Evolutionary conservation across 306 rosid species (phyloP).

Genomic region (Lathyrus oleraceus): DNA sequence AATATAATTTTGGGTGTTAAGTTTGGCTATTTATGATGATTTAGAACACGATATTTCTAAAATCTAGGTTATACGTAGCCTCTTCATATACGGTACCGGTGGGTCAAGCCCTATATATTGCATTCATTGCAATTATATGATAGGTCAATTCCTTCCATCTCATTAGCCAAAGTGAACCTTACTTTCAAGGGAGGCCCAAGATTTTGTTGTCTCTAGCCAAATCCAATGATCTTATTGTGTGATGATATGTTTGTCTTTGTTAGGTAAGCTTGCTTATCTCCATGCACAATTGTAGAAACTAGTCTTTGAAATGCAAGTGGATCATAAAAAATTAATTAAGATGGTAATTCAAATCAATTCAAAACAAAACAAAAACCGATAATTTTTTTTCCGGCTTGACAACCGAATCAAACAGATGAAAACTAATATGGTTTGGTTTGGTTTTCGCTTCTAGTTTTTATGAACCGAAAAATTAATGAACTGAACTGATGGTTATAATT

Average conservation of each 20-base stretch:
- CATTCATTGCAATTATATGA: conserved; percentile 18
- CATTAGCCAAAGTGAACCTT: not conserved
- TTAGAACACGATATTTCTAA: not conserved
- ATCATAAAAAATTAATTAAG: too few species aligned
- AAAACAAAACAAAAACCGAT: too few species aligned
- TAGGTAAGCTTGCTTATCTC: too few species aligned
- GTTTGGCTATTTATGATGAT: conserved; percentile 1
- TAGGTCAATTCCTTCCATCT: conserved; percentile 13
- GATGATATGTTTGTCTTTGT: not conserved
- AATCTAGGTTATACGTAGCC: not conserved
- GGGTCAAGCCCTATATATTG: not conserved
- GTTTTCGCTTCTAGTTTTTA: too few species aligned
- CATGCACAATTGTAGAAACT: not conserved
- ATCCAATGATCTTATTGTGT: not conserved
- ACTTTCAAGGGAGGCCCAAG: conserved; percentile 22
- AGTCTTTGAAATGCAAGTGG: not conserved
- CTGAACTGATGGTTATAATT: too few species aligned
- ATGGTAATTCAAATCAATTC: too few species aligned
- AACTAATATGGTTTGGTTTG: too few species aligned
- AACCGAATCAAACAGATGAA: too few species aligned
- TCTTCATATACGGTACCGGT: not conserved
- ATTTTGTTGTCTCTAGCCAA: not conserved
- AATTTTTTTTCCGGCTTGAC: too few species aligned
- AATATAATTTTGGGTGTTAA: not conserved
- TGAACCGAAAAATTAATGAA: too few species aligned